phyloP scores from a whole-genome alignment of 73 alveolate species.

The Uronychia binucleata region DNA sequence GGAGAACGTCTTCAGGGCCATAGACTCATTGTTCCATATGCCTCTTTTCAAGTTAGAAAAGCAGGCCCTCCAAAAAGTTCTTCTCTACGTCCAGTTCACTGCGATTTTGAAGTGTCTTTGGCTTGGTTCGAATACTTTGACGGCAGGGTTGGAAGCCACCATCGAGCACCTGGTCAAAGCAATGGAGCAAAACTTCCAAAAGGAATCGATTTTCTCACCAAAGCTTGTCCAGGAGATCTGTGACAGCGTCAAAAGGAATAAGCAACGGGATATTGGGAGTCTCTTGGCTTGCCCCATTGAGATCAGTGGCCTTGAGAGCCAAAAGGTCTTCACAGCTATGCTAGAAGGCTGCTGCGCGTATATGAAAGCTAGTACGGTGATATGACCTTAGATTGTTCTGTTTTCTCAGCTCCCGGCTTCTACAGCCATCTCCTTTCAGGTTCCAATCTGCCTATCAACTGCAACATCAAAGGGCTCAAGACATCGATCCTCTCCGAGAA shows the following conservation, averaged over 20 bases:
- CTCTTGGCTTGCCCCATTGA: neutral
- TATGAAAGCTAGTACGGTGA: neutral
- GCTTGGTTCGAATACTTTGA: neutral
- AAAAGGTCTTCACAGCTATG: neutral
- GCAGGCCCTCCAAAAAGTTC: neutral
- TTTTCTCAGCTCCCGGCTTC: neutral
- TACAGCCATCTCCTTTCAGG: neutral
- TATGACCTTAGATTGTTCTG: neutral
- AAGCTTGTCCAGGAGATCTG: neutral
- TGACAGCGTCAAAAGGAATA: neutral
- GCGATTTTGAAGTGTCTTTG: neutral
- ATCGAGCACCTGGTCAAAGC: neutral
- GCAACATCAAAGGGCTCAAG: neutral
- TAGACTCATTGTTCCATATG: no score
- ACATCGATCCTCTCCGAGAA: neutral
- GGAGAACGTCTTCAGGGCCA: no score
- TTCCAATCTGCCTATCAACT: neutral
- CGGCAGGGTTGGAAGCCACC: neutral
- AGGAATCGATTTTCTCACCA: neutral
- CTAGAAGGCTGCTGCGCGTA: neutral
- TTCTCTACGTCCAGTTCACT: neutral
- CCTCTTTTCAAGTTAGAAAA: no score
- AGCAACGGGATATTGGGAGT: neutral
- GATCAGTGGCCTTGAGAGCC: neutral
- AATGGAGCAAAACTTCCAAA: neutral